Evolutionary conservation across 2,329 filamentous ascomycete genomes (phyloP).

Genomic region (Epichloe baconii): DNA sequence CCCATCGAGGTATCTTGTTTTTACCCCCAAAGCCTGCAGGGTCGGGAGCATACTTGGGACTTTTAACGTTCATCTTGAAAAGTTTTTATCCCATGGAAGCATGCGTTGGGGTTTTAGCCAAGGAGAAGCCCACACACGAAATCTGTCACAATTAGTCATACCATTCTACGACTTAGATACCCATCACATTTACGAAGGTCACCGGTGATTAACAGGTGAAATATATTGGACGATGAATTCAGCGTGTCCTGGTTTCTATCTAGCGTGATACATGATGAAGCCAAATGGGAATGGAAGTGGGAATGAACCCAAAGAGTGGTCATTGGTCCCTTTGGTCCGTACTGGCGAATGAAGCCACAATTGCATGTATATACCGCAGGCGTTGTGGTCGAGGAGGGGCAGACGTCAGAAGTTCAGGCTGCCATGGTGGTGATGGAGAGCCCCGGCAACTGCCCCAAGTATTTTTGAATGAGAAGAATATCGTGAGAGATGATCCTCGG

Average conservation of each 20-base stretch:
- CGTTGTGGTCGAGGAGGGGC: too few species aligned
- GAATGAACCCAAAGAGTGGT: not conserved
- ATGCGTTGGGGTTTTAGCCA: not conserved
- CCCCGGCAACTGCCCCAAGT: too few species aligned
- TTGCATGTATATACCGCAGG: not conserved
- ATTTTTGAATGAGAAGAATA: too few species aligned
- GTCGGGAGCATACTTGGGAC: not conserved
- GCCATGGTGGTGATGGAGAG: too few species aligned
- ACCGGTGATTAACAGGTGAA: not conserved
- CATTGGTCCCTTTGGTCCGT: not conserved
- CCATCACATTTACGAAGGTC: not conserved
- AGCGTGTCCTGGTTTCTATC: too few species aligned
- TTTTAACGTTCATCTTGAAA: not conserved
- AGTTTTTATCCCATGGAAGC: not conserved
- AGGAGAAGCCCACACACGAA: not conserved
- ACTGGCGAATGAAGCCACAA: not conserved
- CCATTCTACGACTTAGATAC: not conserved
- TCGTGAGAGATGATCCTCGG: too few species aligned
- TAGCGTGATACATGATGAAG: too few species aligned
- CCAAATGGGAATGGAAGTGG: too few species aligned
- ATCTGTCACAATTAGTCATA: not conserved
- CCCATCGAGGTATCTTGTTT: not conserved
- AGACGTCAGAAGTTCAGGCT: too few species aligned
- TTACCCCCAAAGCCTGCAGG: not conserved
- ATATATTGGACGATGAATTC: not conserved